Evolutionary conservation across 441 rosid genomes (phyloP), one percentile per base, ranked within the genome.

Genomic region (Croton setiger): DNA sequence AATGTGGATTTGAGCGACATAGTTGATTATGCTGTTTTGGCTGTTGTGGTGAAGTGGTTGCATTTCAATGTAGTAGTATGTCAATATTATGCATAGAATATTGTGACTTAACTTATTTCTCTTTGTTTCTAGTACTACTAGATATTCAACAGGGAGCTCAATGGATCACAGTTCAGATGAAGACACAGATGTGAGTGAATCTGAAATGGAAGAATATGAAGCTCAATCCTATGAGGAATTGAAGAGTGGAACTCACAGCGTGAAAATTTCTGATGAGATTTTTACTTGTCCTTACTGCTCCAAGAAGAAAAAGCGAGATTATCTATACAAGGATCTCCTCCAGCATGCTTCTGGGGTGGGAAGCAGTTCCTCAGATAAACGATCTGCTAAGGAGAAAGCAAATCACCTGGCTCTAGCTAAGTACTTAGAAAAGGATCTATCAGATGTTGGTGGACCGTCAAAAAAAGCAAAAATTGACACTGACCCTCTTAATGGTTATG

Each of bases 271-370:
- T 0, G 84, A 85, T 63, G 81, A 78, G 45, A 78, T 81, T 63
- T 92, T 84, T 74, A 74, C 80, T 51, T 95, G 99, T 45, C 98
- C 99, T 4, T 95, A 76, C 73, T 95, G 96, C 70, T 84, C 90
- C 7, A 87, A 84, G 70, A 95, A 86, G 85, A 84, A 79, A 84
- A 88, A 85, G 80, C 77, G 69, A 57, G 85, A 85, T 71, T 93
- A 84, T 76, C 79, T 75, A 14, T 92, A 86, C 64, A 69, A 66
- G 33, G 98, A 92, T 67, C 86, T 95, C 63, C 90, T 95, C 73
- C 97, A 92, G 67, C 99, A 95, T 82, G 99, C 98, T 66, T 85
- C 97, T 53, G 97, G 97, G 45, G 92, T 94, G 66, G 97, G 97
- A 60, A 83, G 78, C 57, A 92, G 99, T 72, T 39, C 56, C 43